Evolutionary conservation across 1,139 yeast species (phyloP).

Genomic region (Williopsis jadinii): DNA sequence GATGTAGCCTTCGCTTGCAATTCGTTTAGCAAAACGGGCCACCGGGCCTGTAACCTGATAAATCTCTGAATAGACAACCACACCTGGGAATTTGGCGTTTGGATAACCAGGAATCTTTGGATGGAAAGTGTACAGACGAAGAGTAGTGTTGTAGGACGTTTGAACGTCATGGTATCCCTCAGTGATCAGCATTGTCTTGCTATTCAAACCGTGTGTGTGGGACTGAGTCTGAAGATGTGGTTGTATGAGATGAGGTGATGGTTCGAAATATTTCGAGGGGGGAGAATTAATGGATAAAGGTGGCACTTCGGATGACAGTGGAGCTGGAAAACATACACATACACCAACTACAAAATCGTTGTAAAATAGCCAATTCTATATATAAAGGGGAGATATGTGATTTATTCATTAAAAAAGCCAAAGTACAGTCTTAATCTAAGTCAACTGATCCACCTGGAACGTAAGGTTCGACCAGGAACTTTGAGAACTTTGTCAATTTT

Average conservation of each 20-base stretch:
- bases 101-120: conserved; percentile 72
- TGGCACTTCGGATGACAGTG: no score
- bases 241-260: no score
- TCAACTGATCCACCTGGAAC: conserved; percentile 50
- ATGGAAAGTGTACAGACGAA: conserved; percentile 60
- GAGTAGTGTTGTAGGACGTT: conserved; percentile 60
- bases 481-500: conserved; percentile 71
- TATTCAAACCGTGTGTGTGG: neutral
- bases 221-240: neutral
- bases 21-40: conserved; percentile 65
- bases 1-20: conserved; percentile 75
- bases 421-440: conserved; percentile 4
- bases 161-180: conserved; percentile 59
- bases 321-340: no score
- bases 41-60: conserved; percentile 77
- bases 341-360: no score
- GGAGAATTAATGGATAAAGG: no score
- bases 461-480: conserved; percentile 61
- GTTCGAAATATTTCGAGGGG: no score
- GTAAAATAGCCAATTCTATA: no score
- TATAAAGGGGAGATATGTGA: no score
- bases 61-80: conserved; percentile 71
- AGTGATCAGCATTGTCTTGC: conserved; percentile 49
- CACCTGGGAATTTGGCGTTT: conserved; percentile 72
- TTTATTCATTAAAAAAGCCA: no score